A percentile compares a stretch with the other conserved stretches of the same genome.
Conservation (phyloP, 805 yeast genomes). For the Clavispora carvajalis region DNA sequence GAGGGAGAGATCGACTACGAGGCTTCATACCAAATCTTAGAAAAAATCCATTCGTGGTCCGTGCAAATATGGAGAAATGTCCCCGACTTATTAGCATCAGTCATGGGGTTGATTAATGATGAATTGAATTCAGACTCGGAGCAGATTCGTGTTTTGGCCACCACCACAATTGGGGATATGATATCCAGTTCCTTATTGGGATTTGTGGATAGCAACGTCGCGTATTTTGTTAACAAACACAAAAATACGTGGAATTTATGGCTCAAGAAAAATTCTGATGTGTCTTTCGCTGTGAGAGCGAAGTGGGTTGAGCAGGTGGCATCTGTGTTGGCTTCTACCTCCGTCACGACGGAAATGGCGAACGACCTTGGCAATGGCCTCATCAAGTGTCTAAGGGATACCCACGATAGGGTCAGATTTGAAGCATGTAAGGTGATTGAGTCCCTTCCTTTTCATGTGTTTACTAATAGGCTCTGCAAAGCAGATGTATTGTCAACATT, state of each 20-base stretch:
- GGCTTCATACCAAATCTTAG: constrained; percentile 38
- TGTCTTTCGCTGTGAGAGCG: constrained; percentile 56
- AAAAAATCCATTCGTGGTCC: constrained; percentile 57
- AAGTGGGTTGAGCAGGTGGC: constrained; percentile 65
- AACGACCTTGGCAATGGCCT: constrained; percentile 42
- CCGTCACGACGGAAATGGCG: constrained; percentile 45
- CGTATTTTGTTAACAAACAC: constrained; percentile 56
- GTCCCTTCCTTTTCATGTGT: constrained; percentile 39
- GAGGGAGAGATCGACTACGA: constrained; percentile 10
- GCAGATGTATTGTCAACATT: constrained; percentile 48
- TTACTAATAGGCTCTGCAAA: constrained; percentile 46
- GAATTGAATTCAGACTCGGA: constrained; percentile 72
- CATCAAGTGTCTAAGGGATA: constrained; percentile 65
- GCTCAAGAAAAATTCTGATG: constrained; percentile 71
- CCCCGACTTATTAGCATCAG: constrained; percentile 69
- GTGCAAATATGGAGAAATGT: constrained; percentile 70
- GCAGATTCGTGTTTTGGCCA: constrained; percentile 58
- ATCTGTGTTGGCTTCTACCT: constrained; percentile 40
- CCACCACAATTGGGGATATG: constrained; percentile 67
- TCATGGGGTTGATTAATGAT: constrained; percentile 74
- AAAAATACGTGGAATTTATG: constrained; percentile 61
- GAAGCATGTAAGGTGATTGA: constrained; percentile 51
- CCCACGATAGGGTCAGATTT: constrained; percentile 68
- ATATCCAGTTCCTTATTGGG: constrained; percentile 34
- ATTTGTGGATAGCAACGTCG: constrained; percentile 31